A percentile compares a stretch with the other conserved stretches of the same genome.
phyloP scores from a whole-genome alignment of 169 alveolate species.

The Plasmodium vinckei region DNA sequence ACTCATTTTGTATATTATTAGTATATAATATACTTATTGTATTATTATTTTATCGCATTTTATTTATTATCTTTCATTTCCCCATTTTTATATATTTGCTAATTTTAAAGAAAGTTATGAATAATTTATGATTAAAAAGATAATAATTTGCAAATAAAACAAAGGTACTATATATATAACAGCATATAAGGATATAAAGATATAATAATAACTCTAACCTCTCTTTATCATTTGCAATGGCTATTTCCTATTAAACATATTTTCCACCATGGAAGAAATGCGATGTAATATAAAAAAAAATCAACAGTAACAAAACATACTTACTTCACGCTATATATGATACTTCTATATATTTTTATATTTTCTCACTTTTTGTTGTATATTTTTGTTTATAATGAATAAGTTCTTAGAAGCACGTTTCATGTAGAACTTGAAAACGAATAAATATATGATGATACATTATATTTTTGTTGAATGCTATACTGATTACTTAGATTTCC shows the following conservation, averaged over 20 bases:
- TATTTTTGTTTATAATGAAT: neutral
- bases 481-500: neutral
- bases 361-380: neutral
- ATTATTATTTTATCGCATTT: no score
- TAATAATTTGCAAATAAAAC: conserved; percentile 14
- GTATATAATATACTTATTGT: no score
- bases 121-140: conserved; percentile 28
- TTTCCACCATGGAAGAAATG: conserved; percentile 70
- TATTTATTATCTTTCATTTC: neutral
- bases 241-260: conserved; percentile 13
- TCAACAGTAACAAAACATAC: neutral
- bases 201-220: conserved; percentile 4
- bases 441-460: neutral
- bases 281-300: conserved; percentile 53
- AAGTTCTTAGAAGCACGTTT: neutral
- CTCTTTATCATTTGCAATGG: conserved; percentile 32
- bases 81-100: conserved; percentile 3
- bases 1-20: conserved; percentile 1
- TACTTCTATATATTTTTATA: neutral
- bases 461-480: neutral
- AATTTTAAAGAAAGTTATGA: conserved; percentile 43
- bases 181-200: neutral
- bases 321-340: neutral
- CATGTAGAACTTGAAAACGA: neutral
- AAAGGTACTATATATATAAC: neutral